phyloP scores from a whole-genome alignment of 345 rosid genomes.

The Ceriops decandra region DNA sequence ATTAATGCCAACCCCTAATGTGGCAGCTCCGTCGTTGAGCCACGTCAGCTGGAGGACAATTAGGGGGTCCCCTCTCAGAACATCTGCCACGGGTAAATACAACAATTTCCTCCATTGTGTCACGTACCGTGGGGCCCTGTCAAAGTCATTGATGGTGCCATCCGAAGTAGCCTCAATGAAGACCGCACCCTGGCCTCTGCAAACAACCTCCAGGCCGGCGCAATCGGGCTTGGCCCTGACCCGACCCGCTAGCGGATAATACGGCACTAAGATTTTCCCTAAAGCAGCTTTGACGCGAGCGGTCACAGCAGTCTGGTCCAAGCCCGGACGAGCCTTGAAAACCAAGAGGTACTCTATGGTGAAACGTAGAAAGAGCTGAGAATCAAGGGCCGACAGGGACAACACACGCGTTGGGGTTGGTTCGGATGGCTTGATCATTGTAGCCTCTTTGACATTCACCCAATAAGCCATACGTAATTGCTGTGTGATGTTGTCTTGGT shows the following conservation, averaged over 20 bases:
- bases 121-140: conserved; percentile 52
- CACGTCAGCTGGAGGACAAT: conserved; percentile 83
- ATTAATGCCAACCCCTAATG: conserved; percentile 62
- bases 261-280: conserved; percentile 54
- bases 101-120: conserved; percentile 68
- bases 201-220: conserved; percentile 53
- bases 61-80: conserved; percentile 66
- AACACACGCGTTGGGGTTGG: conserved; percentile 61
- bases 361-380: conserved; percentile 88
- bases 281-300: conserved; percentile 56
- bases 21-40: conserved; percentile 68
- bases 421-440: conserved; percentile 51
- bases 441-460: conserved; percentile 51
- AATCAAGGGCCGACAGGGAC: conserved; percentile 74
- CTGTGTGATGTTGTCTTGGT: neutral
- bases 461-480: conserved; percentile 37
- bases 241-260: conserved; percentile 81
- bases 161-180: conserved; percentile 59
- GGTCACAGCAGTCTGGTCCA: conserved; percentile 28
- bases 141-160: conserved; percentile 39
- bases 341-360: conserved; percentile 71
- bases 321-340: conserved; percentile 37
- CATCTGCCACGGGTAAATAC: conserved; percentile 58
- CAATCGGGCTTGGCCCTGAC: conserved; percentile 49
- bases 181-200: conserved; percentile 64